Base-by-base conservation (phyloP, 345 rosid genomes). In the Fremontodendron californicum region DNA sequence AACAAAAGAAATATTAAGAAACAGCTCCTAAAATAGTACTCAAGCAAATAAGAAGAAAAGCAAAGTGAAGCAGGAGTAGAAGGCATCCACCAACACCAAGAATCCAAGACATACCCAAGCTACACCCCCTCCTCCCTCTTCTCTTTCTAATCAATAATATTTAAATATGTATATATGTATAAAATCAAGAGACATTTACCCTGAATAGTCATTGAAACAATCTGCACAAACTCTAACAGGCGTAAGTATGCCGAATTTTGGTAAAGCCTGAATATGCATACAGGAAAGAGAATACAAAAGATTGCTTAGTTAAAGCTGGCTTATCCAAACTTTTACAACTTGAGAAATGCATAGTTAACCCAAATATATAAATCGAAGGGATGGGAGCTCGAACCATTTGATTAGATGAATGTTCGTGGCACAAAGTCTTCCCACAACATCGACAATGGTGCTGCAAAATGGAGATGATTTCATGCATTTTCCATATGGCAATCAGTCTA, bases 391-490 rank as follows among this genome's bases (percentile, higher is more conserved):
- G 57, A 51, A 92, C 97, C 97, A 89, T 88, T 79, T 92, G 93
- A 81, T 81, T 77, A 29, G 97, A 86, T 2, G 97, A 92, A 81
- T 92, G 97, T 60, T 92, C 97, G 10, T 82, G 80, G 84, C 97
- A 90, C 63, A 92, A 79, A 9, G 93, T 89, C 83, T 89, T 86
- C 49, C 97, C 93, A 75, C 94, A 92, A 78, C 93, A 78, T 65
- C 94, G 87, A 77, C 97, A 92, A 79, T 92, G 97, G 85, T 92
- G 94, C 97, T 90, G 84, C 84, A 85, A 84, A 52, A 49, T n/a
- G 19, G 7, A 58, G 11, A 42, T 9, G 11, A 43, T 13, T 73
- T 55, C 52, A 57, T 33, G 75, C 16, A 72, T 11, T 33, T 71
- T 51, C 19, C 65, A 15, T 40, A 42, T 23, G 65, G 15, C 43